A percentile compares a stretch with the other conserved stretches of the same genome.
These are phyloP conservation scores for Ascochyta rabiei DNA, from an alignment of 2,329 filamentous ascomycete species.

Conservation along the genomic window DNA sequence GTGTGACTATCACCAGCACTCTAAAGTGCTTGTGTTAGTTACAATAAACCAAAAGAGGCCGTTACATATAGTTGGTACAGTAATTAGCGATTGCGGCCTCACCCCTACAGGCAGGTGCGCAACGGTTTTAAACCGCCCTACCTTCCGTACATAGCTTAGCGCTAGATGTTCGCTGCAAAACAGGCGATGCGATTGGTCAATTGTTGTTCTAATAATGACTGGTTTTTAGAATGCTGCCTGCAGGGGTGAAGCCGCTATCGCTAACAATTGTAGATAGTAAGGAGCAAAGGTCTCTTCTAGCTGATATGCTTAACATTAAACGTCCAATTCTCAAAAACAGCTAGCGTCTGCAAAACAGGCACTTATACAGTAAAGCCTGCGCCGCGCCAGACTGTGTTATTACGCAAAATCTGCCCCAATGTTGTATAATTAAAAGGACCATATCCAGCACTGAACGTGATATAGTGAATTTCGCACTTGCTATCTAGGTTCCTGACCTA, in stretches of 20 bases:
- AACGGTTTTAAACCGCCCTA: not conserved
- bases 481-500: not conserved
- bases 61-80: not conserved
- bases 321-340: not conserved
- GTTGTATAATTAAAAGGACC: not conserved
- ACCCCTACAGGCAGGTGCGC: not conserved
- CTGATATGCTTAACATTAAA: too few relatives aligned
- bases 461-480: not conserved
- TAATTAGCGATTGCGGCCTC: not conserved
- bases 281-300: not conserved
- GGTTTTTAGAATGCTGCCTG: not conserved
- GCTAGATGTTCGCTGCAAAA: not conserved
- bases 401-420: not conserved
- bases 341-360: too few relatives aligned
- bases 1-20: not conserved
- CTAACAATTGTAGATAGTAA: not conserved
- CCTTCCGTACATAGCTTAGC: not conserved
- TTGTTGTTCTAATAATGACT: not conserved
- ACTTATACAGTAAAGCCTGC: too few relatives aligned
- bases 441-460: not conserved
- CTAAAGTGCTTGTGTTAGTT: not conserved
- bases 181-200: not conserved
- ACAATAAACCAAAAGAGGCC: not conserved
- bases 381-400: too few relatives aligned
- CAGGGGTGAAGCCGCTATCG: not conserved